Base-by-base conservation (phyloP, 129 eudicot genomes). In the Daucus carota region DNA sequence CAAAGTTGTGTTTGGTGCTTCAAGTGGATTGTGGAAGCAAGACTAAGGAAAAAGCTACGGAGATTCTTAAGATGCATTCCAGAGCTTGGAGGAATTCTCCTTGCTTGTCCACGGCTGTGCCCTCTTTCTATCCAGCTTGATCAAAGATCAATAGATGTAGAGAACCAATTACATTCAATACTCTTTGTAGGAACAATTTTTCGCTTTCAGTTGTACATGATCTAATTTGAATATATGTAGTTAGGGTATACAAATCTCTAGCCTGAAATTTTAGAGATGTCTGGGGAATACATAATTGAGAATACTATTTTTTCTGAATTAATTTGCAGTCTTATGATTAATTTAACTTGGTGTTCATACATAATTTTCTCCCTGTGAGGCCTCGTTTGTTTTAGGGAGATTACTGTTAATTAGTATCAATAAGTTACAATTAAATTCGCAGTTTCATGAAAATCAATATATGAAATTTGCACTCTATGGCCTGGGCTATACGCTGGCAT, bases 1-100 rank as follows among this genome's bases (percentile, higher is more conserved):
- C 83, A 38, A 86, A 83, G 77, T 50, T 86, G 80, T 86, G 83
- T 44, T 42, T 86, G 80, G 87, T 86, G 68, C 79, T 83, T 50
- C 89, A 86, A 62, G 83, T 80, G 65, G 86, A 86, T 52, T 79
- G 89, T 71, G 86, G 86, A 24, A 68, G 44, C 29, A 86, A 83
- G 78, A 74, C 79, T 0, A 83, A 83, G 76, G 87, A 83, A 57
- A 86, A 76, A 52, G 89, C 85, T 3, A 83, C 70, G 40, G 87
- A 86, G 65, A 86, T 86, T 2, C 86, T 83, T 65, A 86, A 72
- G 50, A 24, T 86, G 78, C 87, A 83, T 52, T 72, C 82, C n/a
- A 83, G 63, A 68, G 81, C 80, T 0, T 86, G 89, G 89, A 86
- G 44, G 73, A 80, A 80, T 41, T 83, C 84, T 67, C 62, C 85